Evolutionary conservation across 768 basidiomycete species (phyloP), one percentile per base, ranked within the genome.

Genomic region (Tricholoma sp.): DNA sequence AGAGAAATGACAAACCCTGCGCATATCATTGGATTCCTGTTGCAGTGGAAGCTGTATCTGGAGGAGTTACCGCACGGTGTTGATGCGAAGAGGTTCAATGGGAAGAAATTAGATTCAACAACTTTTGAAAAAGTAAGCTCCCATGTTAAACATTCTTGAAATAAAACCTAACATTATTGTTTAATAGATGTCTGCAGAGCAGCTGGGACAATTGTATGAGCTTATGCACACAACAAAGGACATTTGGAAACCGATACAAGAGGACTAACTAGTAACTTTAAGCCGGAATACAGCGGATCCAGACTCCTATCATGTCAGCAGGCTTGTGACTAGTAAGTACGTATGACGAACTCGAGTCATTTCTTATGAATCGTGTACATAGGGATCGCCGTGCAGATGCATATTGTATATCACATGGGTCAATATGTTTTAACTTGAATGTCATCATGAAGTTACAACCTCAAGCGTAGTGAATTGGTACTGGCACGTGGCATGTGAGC

Each of bases 21-120:
- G 7, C 85, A 98, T 69, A 84, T 98, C 59, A 96, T 98, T 69
- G 94, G 93, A 2, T 99, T 99, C 67, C 78, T 98, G 8, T 88
- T 88, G 3, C 91, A 98, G 66, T 99, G 96, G 96, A 97, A 96
- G 71, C 69, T 82, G 57, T 98, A 99, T 71, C 79, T 98, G 56
- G 92, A 96, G 63, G 72, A 82, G 58, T 69, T 89, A 32, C 85
- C 84, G 11, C 71, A 64, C 22, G 80, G 76, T 12, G 66, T 72
- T 5, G 76, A 80, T 34, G 73, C 68, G 2, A 67, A 72, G 54
- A 66, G 63, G 32, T 92, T 89, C 64, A 65, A 65, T 29, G 89
- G 88, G 31, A 86, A 82, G 69, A 86, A 73, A 58, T 72, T 94
- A 35, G 89, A 94, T 68, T 69, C 83, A 9, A 84, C 82, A 1